Evolutionary conservation across 352 stramenopile genomes (phyloP), one percentile per base, ranked within the genome.

Genomic region (Globisporangium mamillatum): DNA sequence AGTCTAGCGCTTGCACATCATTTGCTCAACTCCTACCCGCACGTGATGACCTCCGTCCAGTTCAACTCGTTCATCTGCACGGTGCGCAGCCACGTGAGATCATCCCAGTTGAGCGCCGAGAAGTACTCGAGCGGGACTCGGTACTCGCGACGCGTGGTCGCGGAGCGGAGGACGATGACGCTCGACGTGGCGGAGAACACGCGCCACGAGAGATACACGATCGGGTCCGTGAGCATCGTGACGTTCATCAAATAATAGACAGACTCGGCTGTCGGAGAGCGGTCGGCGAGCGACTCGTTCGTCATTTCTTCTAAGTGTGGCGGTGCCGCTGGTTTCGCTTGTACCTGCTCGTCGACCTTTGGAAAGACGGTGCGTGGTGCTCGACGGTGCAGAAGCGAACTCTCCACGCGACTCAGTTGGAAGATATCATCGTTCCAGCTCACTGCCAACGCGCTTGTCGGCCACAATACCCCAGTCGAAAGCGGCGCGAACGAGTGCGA

Each of bases 211-310:
- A 63, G 3, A 16, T 16, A 64, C 54, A 52, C 44, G 55, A 69
- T 5, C 20, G 75, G 75, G 24, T 81, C 75, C 0, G 69, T 73
- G 63, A 81, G 68, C 10, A 70, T 60, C 59, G 64, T 65, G 53
- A 77, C 63, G 50, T 78, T 78, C 52, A 73, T 70, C 18, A 81
- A 59, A 18, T 70, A 70, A 8, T 76, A 41, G n/a, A 71, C 60
- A 0, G 54, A 20, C 22, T 63, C 34, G 14, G 55, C 27, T 4
- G n/a, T 14, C 4, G 56, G 24, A 1, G 32, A 59, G 20, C 48
- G 69, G 67, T 67, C 56, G 65, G 3, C 66, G n/a, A 61, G 55
- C 63, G 53, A 46, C 14, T 44, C 36, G 14, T 44, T 44, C 10
- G 1, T 4, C 36, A 44, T 44, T 44, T 44, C 36, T 44, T 12